phyloP scores from a whole-genome alignment of 108 stramenopile species.

The Pseudonitzschia pungens region DNA sequence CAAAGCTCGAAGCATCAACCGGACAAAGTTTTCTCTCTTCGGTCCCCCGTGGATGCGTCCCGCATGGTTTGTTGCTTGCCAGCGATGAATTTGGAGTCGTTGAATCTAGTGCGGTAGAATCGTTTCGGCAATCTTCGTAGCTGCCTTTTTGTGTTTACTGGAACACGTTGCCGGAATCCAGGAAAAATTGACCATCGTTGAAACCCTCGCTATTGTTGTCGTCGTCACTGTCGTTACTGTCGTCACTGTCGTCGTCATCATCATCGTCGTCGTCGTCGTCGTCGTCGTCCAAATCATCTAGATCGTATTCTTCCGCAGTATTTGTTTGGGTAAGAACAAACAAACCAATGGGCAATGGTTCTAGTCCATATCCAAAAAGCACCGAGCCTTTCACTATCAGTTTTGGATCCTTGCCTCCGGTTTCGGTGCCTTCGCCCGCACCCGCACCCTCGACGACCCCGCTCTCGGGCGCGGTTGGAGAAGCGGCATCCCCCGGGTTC shows the following conservation, averaged over 20 bases:
- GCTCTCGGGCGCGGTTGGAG: background rate
- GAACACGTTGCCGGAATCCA: background rate
- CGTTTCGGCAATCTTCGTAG: too few species aligned
- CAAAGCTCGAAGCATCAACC: too few species aligned
- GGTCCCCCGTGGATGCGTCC: too few species aligned
- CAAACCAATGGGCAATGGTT: constrained; percentile 63
- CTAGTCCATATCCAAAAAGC: constrained; percentile 71
- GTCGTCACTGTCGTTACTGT: constrained; percentile 56
- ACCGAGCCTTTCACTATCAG: constrained; percentile 59
- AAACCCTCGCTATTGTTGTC: constrained; percentile 38
- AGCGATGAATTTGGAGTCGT: too few species aligned
- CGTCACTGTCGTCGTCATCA: too few species aligned
- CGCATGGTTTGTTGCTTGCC: too few species aligned
- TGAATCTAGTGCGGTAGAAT: too few species aligned
- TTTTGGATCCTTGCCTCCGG: constrained; percentile 1
- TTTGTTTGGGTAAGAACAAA: constrained; percentile 65
- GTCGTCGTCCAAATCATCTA: constrained; percentile 53
- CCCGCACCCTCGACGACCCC: constrained; percentile 4
- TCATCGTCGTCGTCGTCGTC: constrained; percentile 59
- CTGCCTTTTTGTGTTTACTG: background rate
- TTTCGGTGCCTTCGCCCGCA: constrained; percentile 34
- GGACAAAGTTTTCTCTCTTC: too few species aligned
- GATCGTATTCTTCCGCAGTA: constrained; percentile 38
- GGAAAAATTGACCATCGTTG: constrained; percentile 7
- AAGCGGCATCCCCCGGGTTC: constrained; percentile 23